These are phyloP conservation scores for Heimioporus sp. DNA, from an alignment of 768 basidiomycete genomes.

Conservation along the genomic window DNA sequence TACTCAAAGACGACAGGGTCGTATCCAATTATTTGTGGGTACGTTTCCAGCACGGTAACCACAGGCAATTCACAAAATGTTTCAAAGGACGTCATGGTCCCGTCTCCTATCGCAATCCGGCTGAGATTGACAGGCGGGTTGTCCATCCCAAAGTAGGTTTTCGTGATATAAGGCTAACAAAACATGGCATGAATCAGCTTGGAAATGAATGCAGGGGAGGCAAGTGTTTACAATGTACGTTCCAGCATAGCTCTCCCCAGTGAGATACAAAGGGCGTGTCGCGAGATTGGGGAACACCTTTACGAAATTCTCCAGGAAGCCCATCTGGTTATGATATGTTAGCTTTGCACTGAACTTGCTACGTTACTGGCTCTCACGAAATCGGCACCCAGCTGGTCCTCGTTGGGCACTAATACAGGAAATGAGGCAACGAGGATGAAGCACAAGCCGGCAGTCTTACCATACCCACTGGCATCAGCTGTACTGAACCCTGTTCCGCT, in stretches of 20 bases:
- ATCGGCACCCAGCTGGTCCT: background rate
- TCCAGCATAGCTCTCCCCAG: slow-evolving; percentile 72
- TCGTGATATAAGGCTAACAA: slow-evolving; percentile 71
- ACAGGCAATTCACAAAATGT: slow-evolving; percentile 54
- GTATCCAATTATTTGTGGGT: slow-evolving; percentile 73
- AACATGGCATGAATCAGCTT: background rate
- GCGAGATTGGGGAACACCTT: slow-evolving; percentile 67
- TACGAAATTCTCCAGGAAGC: slow-evolving; percentile 64
- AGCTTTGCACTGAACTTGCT: background rate
- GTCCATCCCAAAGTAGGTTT: slow-evolving; percentile 58
- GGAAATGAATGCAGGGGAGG: too few relatives aligned
- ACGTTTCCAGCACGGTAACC: slow-evolving; percentile 63
- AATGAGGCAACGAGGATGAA: background rate
- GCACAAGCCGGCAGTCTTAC: background rate
- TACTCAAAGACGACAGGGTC: slow-evolving; percentile 64
- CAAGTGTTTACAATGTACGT: slow-evolving; percentile 50
- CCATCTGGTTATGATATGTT: slow-evolving; percentile 46
- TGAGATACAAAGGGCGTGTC: slow-evolving; percentile 59
- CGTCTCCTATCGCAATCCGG: slow-evolving; percentile 70
- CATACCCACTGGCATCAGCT: background rate
- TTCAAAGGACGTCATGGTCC: slow-evolving; percentile 46
- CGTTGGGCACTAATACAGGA: background rate
- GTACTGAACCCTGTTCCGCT: background rate
- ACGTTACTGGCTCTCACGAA: background rate
- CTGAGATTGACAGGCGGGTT: slow-evolving; percentile 65